Evolutionary conservation across 2,329 filamentous ascomycete species (phyloP).

Genomic region (Golovinomyces cichoracearum): DNA sequence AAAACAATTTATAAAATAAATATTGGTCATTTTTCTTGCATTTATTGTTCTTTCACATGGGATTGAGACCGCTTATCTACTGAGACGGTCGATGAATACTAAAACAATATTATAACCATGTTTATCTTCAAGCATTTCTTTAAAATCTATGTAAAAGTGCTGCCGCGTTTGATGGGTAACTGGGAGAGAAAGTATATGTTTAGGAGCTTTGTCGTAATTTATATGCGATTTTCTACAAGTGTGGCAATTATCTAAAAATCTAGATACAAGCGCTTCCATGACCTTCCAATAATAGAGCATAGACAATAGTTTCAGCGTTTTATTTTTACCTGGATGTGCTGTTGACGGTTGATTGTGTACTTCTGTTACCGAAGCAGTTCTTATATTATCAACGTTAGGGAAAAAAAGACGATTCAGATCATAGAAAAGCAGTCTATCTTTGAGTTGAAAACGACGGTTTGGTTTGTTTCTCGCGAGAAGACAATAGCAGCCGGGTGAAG

Average conservation of each 20-base stretch:
- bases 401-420: background rate
- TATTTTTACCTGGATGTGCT: constrained; percentile 1
- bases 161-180: constrained; percentile 1
- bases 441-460: background rate
- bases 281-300: background rate
- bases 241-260: background rate
- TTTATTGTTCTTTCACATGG: background rate
- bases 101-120: background rate
- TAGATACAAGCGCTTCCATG: background rate
- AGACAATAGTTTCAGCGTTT: background rate
- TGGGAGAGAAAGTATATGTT: constrained; percentile 1
- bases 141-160: constrained; percentile 2
- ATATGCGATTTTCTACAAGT: background rate
- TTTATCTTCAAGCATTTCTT: constrained; percentile 1
- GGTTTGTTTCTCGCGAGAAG: background rate
- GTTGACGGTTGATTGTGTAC: background rate
- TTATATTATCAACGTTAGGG: background rate
- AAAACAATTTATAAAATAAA: constrained; percentile 3
- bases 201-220: constrained; percentile 1
- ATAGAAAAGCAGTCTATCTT: background rate
- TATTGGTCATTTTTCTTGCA: constrained; percentile 1
- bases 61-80: background rate
- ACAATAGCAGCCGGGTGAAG: background rate
- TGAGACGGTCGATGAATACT: background rate
- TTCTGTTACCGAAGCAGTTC: constrained; percentile 1